phyloP scores from a whole-genome alignment of 371 early-diverging fungal genomes.

The Mucor racemosus region DNA sequence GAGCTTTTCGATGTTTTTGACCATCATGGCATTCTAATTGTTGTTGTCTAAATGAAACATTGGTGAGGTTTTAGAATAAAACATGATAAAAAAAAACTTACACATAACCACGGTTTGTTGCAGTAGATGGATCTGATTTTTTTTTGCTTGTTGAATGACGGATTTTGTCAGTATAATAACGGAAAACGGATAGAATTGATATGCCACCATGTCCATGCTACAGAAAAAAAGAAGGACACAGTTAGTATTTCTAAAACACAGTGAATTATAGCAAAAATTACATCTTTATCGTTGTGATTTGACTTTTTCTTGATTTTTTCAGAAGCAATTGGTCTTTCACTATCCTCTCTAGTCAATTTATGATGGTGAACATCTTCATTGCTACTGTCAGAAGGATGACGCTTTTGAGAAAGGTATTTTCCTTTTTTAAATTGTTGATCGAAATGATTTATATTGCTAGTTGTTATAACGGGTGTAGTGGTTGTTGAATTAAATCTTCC shows the following conservation, averaged over 20 bases:
- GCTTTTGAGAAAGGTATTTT: slow-evolving; percentile 8
- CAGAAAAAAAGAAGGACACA: not conserved
- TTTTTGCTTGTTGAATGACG: slow-evolving; percentile 42
- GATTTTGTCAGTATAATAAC: slow-evolving; percentile 56
- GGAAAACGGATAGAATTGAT: slow-evolving; percentile 48
- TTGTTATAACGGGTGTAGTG: slow-evolving; percentile 51
- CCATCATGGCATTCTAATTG: slow-evolving; percentile 43
- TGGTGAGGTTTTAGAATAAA: not conserved
- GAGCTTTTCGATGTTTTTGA: slow-evolving; percentile 39
- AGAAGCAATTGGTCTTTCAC: slow-evolving; percentile 56
- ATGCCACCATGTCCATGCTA: slow-evolving; percentile 36
- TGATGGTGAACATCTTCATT: slow-evolving; percentile 45
- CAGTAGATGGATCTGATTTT: slow-evolving; percentile 18
- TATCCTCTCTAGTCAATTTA: slow-evolving; percentile 55
- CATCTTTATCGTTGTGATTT: slow-evolving; percentile 41
- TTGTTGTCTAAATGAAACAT: slow-evolving; percentile 35
- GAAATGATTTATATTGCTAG: not conserved
- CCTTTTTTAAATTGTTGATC: slow-evolving; percentile 14
- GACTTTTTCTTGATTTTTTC: slow-evolving; percentile 58
- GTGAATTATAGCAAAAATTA: slow-evolving; percentile 7
- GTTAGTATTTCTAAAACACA: not conserved
- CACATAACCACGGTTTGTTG: slow-evolving; percentile 50
- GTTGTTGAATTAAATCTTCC: slow-evolving; percentile 30
- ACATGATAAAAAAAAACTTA: slow-evolving; percentile 17
- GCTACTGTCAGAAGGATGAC: slow-evolving; percentile 26